Evolutionary conservation across 1,139 yeast species (phyloP).

Genomic region (Lodderomyces elongisporus): DNA sequence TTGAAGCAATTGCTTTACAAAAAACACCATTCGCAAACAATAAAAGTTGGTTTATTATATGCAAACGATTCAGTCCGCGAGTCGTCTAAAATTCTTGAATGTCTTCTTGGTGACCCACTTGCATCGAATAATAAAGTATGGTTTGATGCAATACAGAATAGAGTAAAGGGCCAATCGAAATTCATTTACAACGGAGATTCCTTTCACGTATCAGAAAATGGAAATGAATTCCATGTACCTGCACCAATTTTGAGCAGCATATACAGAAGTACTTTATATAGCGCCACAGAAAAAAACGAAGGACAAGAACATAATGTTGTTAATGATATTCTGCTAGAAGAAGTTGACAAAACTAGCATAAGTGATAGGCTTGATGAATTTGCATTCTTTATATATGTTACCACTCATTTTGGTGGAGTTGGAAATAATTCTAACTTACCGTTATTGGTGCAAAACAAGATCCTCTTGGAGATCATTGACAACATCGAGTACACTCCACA

Average conservation of each 20-base stretch:
- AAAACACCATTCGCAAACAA: conserved; percentile 6
- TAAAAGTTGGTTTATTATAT: conserved; percentile 32
- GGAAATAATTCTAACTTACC: conserved; percentile 12
- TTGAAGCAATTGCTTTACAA: conserved; percentile 10
- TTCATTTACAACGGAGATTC: background rate
- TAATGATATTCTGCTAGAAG: conserved; percentile 27
- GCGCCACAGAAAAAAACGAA: background rate
- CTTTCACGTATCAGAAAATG: too few species aligned
- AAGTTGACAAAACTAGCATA: conserved; percentile 9
- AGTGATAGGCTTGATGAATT: conserved; percentile 11
- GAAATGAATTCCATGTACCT: conserved; percentile 18
- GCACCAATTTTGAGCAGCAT: conserved; percentile 33
- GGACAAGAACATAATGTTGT: conserved; percentile 6
- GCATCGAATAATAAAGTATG: conserved; percentile 29
- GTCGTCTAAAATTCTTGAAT: conserved; percentile 29
- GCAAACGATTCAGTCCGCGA: conserved; percentile 17
- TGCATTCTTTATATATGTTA: conserved; percentile 30
- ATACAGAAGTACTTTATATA: conserved; percentile 19
- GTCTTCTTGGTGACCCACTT: conserved; percentile 40
- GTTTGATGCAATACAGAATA: conserved; percentile 22
- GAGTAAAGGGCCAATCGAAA: conserved; percentile 15
- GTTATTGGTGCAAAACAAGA: conserved; percentile 16
- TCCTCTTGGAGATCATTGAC: conserved; percentile 36
- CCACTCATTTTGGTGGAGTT: conserved; percentile 20
- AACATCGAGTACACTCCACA: conserved; percentile 36